Conservation (phyloP, 768 basidiomycete genomes). For the Leccinum obscurum region DNA sequence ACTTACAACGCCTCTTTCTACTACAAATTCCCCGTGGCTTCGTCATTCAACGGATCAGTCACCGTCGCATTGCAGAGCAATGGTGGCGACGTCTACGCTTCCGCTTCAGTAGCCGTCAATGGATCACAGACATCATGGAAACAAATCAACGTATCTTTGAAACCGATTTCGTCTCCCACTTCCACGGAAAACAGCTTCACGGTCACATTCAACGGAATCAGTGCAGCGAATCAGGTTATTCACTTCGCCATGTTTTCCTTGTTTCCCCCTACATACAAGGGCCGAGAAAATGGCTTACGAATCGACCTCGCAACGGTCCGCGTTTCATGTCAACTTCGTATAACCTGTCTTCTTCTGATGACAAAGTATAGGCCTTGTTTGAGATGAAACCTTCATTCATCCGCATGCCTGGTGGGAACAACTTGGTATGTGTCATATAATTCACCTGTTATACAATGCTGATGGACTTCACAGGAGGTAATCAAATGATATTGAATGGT, state of each 20-base stretch:
- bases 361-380: slow-evolving; percentile 41
- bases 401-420: slow-evolving; percentile 67
- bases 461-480: slow-evolving; percentile 39
- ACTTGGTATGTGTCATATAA: slow-evolving; percentile 41
- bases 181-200: slow-evolving; percentile 51
- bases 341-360: not conserved
- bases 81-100: slow-evolving; percentile 43
- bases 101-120: slow-evolving; percentile 35
- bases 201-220: slow-evolving; percentile 47
- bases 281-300: slow-evolving; percentile 60
- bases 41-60: slow-evolving; percentile 40
- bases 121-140: slow-evolving; percentile 50
- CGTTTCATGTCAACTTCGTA: not conserved
- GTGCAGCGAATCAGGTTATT: slow-evolving; percentile 42
- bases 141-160: slow-evolving; percentile 43
- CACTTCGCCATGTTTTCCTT: slow-evolving; percentile 60
- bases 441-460: slow-evolving; percentile 22
- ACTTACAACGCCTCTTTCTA: slow-evolving; percentile 61
- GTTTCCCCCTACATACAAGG: slow-evolving; percentile 67
- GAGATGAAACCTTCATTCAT: slow-evolving; percentile 60
- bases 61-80: slow-evolving; percentile 47
- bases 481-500: not conserved
- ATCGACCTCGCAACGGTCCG: slow-evolving; percentile 54
- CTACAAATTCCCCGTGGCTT: slow-evolving; percentile 49
- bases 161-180: slow-evolving; percentile 39